Evolutionary conservation across 768 basidiomycete genomes (phyloP).

Genomic region (Leucocoprinus leucothites): DNA sequence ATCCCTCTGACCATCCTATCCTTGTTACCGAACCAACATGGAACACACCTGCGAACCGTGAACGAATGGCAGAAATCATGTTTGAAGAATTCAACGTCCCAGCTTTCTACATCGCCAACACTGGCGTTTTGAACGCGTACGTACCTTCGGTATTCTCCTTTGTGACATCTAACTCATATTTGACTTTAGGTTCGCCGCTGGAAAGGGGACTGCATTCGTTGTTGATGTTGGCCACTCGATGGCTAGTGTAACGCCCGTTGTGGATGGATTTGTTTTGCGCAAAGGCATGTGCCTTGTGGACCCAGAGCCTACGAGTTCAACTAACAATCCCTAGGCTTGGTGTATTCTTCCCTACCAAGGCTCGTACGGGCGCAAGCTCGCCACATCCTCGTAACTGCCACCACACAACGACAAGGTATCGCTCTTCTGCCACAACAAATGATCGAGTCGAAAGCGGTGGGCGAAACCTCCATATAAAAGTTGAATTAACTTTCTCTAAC

Average conservation of each 20-base stretch:
- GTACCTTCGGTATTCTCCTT: conserved; percentile 18
- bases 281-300: conserved; percentile 58
- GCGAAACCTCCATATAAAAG: conserved; percentile 12
- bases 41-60: conserved; percentile 91
- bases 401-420: conserved; percentile 50
- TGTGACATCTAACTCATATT: background rate
- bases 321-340: conserved; percentile 55
- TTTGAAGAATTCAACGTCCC: conserved; percentile 95
- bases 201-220: conserved; percentile 95
- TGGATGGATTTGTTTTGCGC: conserved; percentile 95
- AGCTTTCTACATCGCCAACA: conserved; percentile 95
- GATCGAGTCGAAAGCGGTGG: conserved; percentile 74
- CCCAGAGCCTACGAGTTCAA: background rate
- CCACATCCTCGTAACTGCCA: conserved; percentile 55
- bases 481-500: conserved; percentile 7
- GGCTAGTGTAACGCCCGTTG: conserved; percentile 91
- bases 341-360: conserved; percentile 69
- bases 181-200: conserved; percentile 80
- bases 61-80: conserved; percentile 95
- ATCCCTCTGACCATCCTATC: conserved; percentile 83
- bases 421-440: conserved; percentile 85
- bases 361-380: conserved; percentile 80
- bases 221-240: conserved; percentile 90
- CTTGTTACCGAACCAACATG: conserved; percentile 95
- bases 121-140: conserved; percentile 90